A percentile compares a stretch with the other conserved stretches of the same genome.
These are phyloP conservation scores for Epicoccum sorghinum DNA, from an alignment of 2,329 filamentous ascomycete species.

Conservation along the genomic window DNA sequence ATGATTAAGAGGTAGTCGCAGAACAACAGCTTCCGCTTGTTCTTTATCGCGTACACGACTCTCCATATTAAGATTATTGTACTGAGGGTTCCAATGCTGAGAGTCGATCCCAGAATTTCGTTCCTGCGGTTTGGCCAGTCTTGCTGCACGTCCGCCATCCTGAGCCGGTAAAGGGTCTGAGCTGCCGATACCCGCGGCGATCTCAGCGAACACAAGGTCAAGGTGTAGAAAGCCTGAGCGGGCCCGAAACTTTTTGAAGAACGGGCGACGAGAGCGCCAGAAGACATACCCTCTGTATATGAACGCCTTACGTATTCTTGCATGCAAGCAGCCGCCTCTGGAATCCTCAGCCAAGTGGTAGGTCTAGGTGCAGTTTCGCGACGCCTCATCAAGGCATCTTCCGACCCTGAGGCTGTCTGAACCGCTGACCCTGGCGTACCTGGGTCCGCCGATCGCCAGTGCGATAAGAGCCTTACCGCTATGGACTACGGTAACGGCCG, in stretches of 20 bases:
- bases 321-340: constrained; percentile 1
- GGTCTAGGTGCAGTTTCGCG: not conserved
- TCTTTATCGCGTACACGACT: constrained; percentile 24
- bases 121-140: constrained; percentile 25
- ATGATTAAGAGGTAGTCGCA: constrained; percentile 33
- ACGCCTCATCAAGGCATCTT: not conserved
- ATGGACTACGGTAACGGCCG: not conserved
- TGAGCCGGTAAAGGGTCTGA: not conserved
- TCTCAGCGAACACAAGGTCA: constrained; percentile 5
- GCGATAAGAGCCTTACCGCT: not conserved
- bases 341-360: constrained; percentile 8
- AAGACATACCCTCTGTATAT: constrained; percentile 6
- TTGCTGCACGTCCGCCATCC: constrained; percentile 19
- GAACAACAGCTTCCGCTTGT: constrained; percentile 28
- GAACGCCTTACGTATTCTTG: not conserved
- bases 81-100: constrained; percentile 23
- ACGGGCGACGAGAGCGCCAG: constrained; percentile 5
- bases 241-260: not conserved
- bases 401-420: not conserved
- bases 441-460: not conserved
- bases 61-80: constrained; percentile 29
- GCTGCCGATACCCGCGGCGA: constrained; percentile 6
- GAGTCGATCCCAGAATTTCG: constrained; percentile 24
- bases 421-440: constrained; percentile 1
- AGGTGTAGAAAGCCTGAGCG: constrained; percentile 3